These are phyloP conservation scores for Trametes cinnabarina DNA, from an alignment of 768 basidiomycete genomes.

Conservation along the genomic window DNA sequence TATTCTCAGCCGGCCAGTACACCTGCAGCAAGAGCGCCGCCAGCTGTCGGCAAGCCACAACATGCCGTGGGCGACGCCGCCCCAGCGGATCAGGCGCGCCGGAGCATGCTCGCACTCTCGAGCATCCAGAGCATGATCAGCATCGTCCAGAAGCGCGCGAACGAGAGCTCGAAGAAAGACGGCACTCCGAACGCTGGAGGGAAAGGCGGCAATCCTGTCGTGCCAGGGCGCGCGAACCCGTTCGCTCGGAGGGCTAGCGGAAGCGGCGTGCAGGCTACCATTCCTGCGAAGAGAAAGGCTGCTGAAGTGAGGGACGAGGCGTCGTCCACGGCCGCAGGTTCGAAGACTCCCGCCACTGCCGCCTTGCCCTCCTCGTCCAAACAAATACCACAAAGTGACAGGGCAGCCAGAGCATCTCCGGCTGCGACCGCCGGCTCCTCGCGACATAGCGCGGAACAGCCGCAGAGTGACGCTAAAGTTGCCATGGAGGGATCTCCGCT, in stretches of 20 bases:
- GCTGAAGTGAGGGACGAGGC: not conserved
- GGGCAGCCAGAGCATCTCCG: no score
- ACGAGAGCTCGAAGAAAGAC: not conserved
- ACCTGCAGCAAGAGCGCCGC: not conserved
- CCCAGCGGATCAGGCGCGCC: constrained; percentile 6
- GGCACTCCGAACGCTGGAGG: not conserved
- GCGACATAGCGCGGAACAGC: not conserved
- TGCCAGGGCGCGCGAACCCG: not conserved
- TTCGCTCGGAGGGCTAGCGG: constrained; percentile 2
- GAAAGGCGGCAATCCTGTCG: no score
- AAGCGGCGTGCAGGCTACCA: not conserved
- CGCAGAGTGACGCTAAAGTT: not conserved
- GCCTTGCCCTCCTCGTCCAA: no score
- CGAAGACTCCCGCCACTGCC: no score
- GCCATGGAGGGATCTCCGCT: not conserved
- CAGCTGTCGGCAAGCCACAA: not conserved
- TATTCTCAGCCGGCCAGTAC: not conserved
- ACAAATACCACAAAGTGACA: no score
- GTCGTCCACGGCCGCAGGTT: not conserved
- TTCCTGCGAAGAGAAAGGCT: not conserved
- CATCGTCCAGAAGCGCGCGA: constrained; percentile 7
- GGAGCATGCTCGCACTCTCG: constrained; percentile 10
- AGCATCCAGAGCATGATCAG: constrained; percentile 12
- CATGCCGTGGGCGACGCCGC: not conserved
- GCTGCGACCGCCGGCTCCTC: no score